Evolutionary conservation across 257 asterid species (phyloP).

Genomic region (Salvia rosmarinus): DNA sequence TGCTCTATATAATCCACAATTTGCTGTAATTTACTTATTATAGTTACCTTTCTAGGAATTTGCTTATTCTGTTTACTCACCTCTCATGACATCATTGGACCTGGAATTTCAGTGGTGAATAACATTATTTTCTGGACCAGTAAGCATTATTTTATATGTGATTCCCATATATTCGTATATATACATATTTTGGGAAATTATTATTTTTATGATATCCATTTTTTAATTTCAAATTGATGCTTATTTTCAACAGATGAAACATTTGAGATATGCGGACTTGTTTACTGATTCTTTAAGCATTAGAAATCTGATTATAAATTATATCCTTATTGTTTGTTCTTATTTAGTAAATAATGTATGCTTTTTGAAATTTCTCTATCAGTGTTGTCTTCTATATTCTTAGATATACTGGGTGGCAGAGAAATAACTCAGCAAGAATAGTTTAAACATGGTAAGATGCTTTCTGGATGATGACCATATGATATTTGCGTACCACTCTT

Average conservation of each 20-base stretch:
- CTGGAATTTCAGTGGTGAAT: background rate
- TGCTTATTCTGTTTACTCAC: background rate
- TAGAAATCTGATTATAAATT: background rate
- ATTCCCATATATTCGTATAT: background rate
- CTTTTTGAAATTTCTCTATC: slow-evolving; percentile 12
- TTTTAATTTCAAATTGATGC: slow-evolving; percentile 13
- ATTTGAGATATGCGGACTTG: slow-evolving; percentile 2
- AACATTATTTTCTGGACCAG: background rate
- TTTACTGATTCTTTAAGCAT: background rate
- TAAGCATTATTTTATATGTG: background rate
- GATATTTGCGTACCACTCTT: background rate
- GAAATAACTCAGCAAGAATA: slow-evolving; percentile 23
- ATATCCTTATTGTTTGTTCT: background rate
- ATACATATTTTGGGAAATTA: background rate
- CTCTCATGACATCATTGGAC: background rate
- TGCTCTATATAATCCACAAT: background rate
- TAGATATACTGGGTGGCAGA: slow-evolving; percentile 28
- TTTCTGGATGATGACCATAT: slow-evolving; percentile 8
- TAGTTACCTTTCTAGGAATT: background rate
- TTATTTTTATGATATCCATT: slow-evolving; percentile 5
- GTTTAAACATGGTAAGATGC: slow-evolving; percentile 41
- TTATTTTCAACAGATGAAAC: slow-evolving; percentile 11
- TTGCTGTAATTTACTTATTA: background rate
- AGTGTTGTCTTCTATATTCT: slow-evolving; percentile 22
- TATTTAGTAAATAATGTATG: slow-evolving; percentile 12